Evolutionary conservation across 345 rosid species (phyloP).

Genomic region (Gossypium mustelinum): DNA sequence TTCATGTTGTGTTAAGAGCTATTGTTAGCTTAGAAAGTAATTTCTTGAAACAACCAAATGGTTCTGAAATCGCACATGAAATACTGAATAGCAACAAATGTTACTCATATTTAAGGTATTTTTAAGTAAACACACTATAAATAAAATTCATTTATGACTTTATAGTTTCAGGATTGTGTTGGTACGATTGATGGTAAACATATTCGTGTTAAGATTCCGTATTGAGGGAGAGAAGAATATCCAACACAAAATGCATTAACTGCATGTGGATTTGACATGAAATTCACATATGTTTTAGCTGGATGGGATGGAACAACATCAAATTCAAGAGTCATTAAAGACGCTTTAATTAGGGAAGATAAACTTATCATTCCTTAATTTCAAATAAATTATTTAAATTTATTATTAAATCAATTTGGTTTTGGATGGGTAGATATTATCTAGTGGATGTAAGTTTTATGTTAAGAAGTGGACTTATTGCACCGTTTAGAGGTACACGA

Average conservation of each 20-base stretch:
- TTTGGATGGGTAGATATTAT: background rate
- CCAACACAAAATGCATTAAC: background rate
- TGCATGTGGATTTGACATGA: slow-evolving; percentile 1
- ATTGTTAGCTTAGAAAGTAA: background rate
- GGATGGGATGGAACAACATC: background rate
- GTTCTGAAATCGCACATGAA: background rate
- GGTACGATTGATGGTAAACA: slow-evolving; percentile 3
- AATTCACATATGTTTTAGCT: background rate
- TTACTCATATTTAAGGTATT: background rate
- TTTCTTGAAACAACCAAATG: background rate
- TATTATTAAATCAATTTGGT: too few relatives aligned
- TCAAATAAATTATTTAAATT: background rate
- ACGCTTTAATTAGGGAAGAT: background rate
- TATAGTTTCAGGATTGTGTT: background rate
- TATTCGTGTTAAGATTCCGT: background rate
- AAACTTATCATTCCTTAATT: background rate
- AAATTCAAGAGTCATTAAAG: too few relatives aligned
- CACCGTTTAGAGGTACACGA: background rate
- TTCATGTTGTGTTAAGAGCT: background rate
- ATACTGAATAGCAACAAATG: background rate
- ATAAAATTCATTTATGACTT: background rate
- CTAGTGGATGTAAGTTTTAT: background rate
- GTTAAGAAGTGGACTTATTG: background rate
- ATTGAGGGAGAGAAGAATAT: background rate
- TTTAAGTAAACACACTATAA: background rate